Evolutionary conservation across 1,139 yeast species (phyloP).

Genomic region (Pichia sp.): DNA sequence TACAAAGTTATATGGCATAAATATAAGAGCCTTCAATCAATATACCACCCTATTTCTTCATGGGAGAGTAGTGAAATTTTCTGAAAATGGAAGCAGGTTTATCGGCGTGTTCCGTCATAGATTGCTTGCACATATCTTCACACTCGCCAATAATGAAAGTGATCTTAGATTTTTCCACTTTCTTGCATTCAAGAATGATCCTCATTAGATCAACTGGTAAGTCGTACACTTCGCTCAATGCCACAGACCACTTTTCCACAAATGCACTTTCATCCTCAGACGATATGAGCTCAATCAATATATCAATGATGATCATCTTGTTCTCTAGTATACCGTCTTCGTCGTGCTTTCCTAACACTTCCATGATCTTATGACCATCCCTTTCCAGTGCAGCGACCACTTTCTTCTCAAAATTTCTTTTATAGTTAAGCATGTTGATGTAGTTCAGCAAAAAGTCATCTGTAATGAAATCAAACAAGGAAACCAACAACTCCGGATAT

Average conservation of each 20-base stretch:
- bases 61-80: slow-evolving; percentile 10
- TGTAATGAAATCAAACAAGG: slow-evolving; percentile 32
- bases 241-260: slow-evolving; percentile 50
- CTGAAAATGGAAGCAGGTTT: slow-evolving; percentile 7
- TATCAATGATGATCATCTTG: slow-evolving; percentile 62
- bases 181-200: slow-evolving; percentile 34
- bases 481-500: slow-evolving; percentile 23
- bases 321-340: slow-evolving; percentile 23
- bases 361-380: slow-evolving; percentile 56
- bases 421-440: slow-evolving; percentile 40
- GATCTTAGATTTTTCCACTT: slow-evolving; percentile 17
- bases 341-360: slow-evolving; percentile 12
- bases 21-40: too few species aligned
- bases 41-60: not conserved
- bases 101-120: slow-evolving; percentile 6
- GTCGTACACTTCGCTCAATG: slow-evolving; percentile 53
- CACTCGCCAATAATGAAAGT: slow-evolving; percentile 18
- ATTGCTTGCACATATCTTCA: slow-evolving; percentile 10
- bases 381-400: slow-evolving; percentile 53
- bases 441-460: slow-evolving; percentile 40
- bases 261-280: slow-evolving; percentile 44
- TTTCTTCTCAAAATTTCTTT: slow-evolving; percentile 40
- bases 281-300: slow-evolving; percentile 60
- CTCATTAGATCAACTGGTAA: slow-evolving; percentile 64
- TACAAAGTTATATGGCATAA: too few species aligned